Conservation (phyloP, 139 green algal species). For the Tetratostichococcus sp. region DNA sequence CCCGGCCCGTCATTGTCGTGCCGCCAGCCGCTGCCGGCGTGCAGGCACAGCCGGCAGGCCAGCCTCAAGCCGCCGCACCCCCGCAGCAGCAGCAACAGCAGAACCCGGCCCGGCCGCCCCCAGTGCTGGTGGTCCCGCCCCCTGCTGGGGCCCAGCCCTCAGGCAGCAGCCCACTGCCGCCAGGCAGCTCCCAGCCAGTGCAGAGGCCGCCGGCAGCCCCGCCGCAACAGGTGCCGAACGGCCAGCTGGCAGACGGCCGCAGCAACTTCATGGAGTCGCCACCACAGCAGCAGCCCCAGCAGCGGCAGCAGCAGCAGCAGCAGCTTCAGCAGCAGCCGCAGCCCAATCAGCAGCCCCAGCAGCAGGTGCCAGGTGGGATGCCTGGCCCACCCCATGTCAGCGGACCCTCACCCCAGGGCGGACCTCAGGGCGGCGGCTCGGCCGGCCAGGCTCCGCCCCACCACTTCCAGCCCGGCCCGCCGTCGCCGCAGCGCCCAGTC, state of each 20-base stretch:
- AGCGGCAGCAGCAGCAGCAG: neutral
- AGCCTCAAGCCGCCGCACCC: neutral
- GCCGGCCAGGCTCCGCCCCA: too few relatives aligned
- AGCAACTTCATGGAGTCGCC: neutral
- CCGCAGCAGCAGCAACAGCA: conserved; percentile 6
- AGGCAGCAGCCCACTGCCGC: too few relatives aligned
- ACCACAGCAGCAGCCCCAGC: neutral
- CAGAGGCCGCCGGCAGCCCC: neutral
- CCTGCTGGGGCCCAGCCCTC: neutral
- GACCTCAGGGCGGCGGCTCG: too few relatives aligned
- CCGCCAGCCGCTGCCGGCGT: neutral
- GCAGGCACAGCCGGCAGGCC: neutral
- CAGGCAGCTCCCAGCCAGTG: too few relatives aligned
- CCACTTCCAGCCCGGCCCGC: neutral
- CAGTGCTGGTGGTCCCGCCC: neutral
- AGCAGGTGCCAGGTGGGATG: too few relatives aligned
- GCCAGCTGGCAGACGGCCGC: neutral
- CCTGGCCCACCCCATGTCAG: too few relatives aligned
- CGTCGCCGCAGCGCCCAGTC: neutral
- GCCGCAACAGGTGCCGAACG: neutral
- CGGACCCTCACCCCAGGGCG: neutral
- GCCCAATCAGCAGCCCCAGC: conserved; percentile 10
- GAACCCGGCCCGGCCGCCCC: neutral
- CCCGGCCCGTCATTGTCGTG: neutral
- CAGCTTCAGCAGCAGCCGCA: conserved; percentile 1